phyloP scores from a whole-genome alignment of 2,329 filamentous ascomycete genomes.

The Fusarium sp. region DNA sequence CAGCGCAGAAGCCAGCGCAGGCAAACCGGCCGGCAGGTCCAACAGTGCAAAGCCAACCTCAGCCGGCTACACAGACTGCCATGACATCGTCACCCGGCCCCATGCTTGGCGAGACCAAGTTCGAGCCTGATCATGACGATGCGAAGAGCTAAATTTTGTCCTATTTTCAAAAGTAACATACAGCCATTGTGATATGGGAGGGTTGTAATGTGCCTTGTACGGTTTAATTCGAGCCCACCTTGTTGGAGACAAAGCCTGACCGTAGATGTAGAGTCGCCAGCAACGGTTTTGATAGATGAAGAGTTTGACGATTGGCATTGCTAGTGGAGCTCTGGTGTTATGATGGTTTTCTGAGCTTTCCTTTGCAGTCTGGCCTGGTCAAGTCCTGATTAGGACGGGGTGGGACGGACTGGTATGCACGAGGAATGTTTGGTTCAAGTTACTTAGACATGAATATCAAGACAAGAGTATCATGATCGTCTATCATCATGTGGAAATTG shows the following conservation, averaged over 20 bases:
- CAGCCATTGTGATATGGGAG: background rate
- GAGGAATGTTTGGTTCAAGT: slow-evolving; percentile 6
- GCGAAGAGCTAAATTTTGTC: slow-evolving; percentile 42
- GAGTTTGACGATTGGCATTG: slow-evolving; percentile 16
- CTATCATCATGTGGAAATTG: no score
- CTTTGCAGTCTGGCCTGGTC: slow-evolving; percentile 1
- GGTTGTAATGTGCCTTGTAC: slow-evolving; percentile 28
- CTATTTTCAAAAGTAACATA: background rate
- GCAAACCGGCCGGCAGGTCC: slow-evolving; percentile 59
- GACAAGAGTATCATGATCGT: background rate
- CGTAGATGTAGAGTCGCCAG: slow-evolving; percentile 4
- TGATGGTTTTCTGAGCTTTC: slow-evolving; percentile 17
- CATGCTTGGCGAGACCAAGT: slow-evolving; percentile 76
- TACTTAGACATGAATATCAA: slow-evolving; percentile 14
- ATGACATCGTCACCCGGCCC: slow-evolving; percentile 65
- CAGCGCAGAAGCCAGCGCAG: slow-evolving; percentile 42
- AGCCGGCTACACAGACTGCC: slow-evolving; percentile 63
- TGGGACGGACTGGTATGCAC: background rate
- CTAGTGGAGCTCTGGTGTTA: slow-evolving; percentile 34
- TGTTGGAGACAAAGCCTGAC: slow-evolving; percentile 4
- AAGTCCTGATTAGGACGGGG: background rate
- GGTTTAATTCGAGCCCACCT: slow-evolving; percentile 2
- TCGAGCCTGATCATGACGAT: slow-evolving; percentile 70
- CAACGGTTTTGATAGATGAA: slow-evolving; percentile 29
- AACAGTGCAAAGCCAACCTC: slow-evolving; percentile 66